These are phyloP conservation scores for Colletotrichum spaethianum DNA, from an alignment of 2,329 filamentous ascomycete species.

Conservation along the genomic window DNA sequence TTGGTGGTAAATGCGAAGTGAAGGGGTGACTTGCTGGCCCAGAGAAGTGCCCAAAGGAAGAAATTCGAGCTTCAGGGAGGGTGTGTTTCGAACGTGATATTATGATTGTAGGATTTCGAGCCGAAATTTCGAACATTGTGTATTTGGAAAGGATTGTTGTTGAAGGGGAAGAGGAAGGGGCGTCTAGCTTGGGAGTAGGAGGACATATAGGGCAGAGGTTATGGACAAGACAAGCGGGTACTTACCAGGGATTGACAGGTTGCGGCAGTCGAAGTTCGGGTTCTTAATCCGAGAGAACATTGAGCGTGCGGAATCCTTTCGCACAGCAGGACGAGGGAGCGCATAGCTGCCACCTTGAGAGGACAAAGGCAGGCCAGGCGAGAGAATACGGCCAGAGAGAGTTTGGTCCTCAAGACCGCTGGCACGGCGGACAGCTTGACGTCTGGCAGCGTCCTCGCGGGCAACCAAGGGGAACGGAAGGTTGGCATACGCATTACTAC, in stretches of 20 bases:
- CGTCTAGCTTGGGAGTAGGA: not conserved
- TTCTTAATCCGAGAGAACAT: slow-evolving; percentile 27
- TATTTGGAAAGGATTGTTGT: not conserved
- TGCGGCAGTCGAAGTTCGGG: slow-evolving; percentile 4
- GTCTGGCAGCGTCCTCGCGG: slow-evolving; percentile 33
- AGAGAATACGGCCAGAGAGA: slow-evolving; percentile 30
- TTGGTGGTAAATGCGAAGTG: not conserved
- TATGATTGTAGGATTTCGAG: not conserved
- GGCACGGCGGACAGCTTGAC: slow-evolving; percentile 37
- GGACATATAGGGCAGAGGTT: not conserved
- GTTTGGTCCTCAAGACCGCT: slow-evolving; percentile 43
- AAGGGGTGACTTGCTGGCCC: not conserved
- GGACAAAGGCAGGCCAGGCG: slow-evolving; percentile 8
- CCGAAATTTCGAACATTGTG: not conserved
- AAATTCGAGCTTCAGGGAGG: not conserved
- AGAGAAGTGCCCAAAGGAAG: not conserved
- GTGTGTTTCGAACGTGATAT: not conserved
- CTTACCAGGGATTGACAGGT: slow-evolving; percentile 16
- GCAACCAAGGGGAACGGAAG: slow-evolving; percentile 33
- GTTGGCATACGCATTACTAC: slow-evolving; percentile 1
- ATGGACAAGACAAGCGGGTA: not conserved
- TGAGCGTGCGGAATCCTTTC: slow-evolving; percentile 29
- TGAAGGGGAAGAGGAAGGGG: not conserved
- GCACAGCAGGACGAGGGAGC: not conserved
- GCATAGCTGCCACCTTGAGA: slow-evolving; percentile 13